These are phyloP conservation scores for Sphagnum contortum DNA, from an alignment of 225 moss, liverwort and hornwort species.

Conservation along the genomic window DNA sequence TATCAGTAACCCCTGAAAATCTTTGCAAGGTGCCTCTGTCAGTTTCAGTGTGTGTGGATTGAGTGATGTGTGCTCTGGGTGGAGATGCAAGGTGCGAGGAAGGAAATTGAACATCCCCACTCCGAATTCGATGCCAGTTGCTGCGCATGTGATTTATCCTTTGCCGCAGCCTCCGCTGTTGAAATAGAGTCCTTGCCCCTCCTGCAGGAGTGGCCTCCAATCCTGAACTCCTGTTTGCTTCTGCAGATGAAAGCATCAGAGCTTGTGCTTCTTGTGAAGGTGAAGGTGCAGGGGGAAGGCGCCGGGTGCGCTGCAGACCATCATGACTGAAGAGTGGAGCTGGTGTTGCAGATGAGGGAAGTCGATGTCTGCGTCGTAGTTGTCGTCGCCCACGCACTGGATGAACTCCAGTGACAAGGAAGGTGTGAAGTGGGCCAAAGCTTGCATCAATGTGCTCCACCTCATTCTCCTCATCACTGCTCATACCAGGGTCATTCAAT, in stretches of 20 bases:
- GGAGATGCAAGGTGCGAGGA: slow-evolving; percentile 20
- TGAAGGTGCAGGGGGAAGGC: slow-evolving; percentile 40
- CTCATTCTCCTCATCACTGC: slow-evolving; percentile 39
- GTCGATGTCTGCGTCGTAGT: too few species aligned
- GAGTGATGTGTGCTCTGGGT: slow-evolving; percentile 27
- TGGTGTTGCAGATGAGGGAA: too few species aligned
- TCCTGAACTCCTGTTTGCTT: slow-evolving; percentile 26
- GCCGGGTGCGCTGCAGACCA: background rate
- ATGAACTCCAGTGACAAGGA: slow-evolving; percentile 18
- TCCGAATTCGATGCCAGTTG: slow-evolving; percentile 68
- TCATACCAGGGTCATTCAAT: slow-evolving; percentile 22
- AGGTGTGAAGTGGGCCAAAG: slow-evolving; percentile 10
- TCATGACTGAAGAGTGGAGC: too few species aligned
- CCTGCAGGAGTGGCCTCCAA: slow-evolving; percentile 40
- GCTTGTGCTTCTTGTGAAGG: slow-evolving; percentile 29
- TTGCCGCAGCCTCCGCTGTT: slow-evolving; percentile 62
- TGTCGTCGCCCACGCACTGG: too few species aligned
- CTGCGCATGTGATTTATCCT: slow-evolving; percentile 68
- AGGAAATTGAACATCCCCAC: slow-evolving; percentile 63
- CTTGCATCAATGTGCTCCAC: slow-evolving; percentile 26
- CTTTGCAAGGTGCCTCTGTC: background rate
- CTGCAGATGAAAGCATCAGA: slow-evolving; percentile 11
- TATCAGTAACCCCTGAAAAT: slow-evolving; percentile 8
- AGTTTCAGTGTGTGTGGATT: slow-evolving; percentile 8
- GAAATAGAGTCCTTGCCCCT: slow-evolving; percentile 75